Conservation (phyloP, 2,329 filamentous ascomycete genomes). For the Verticillium nubilum region DNA sequence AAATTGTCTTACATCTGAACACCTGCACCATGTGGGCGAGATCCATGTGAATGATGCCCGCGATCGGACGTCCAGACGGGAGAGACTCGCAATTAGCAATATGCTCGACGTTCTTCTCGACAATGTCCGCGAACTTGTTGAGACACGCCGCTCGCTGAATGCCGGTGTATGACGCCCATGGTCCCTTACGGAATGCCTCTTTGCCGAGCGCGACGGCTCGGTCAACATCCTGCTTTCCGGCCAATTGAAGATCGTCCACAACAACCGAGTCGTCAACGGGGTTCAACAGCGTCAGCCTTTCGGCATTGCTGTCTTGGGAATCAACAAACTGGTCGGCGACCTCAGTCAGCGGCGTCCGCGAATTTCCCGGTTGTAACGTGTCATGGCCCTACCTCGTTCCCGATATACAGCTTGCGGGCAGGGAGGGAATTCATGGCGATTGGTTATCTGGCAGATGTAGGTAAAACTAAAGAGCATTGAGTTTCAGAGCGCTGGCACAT, state of each 20-base stretch:
- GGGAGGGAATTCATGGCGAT: not conserved
- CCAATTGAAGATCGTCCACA: not conserved
- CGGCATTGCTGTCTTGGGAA: not conserved
- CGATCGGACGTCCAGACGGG: not conserved
- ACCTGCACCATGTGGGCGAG: not conserved
- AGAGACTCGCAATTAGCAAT: not conserved
- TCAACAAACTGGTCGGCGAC: not conserved
- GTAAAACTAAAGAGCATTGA: not conserved
- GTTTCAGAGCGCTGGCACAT: not conserved
- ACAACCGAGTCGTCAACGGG: not conserved
- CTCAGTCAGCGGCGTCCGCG: not conserved
- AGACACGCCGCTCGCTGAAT: not conserved
- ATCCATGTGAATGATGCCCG: not conserved
- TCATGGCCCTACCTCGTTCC: not conserved
- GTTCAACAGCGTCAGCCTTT: not conserved
- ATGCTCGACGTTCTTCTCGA: constrained; percentile 1
- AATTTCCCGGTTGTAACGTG: no score
- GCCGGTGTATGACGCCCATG: not conserved
- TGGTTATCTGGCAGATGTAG: not conserved
- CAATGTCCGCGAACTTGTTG: not conserved
- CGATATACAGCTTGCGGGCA: not conserved
- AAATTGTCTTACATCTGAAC: not conserved
- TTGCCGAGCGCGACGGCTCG: not conserved
- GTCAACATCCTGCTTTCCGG: not conserved
- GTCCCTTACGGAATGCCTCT: not conserved